Evolutionary conservation across 192 early-diverging fungal species (phyloP), one percentile per base, ranked within the genome.

Genomic region (Coemansia sp.): DNA sequence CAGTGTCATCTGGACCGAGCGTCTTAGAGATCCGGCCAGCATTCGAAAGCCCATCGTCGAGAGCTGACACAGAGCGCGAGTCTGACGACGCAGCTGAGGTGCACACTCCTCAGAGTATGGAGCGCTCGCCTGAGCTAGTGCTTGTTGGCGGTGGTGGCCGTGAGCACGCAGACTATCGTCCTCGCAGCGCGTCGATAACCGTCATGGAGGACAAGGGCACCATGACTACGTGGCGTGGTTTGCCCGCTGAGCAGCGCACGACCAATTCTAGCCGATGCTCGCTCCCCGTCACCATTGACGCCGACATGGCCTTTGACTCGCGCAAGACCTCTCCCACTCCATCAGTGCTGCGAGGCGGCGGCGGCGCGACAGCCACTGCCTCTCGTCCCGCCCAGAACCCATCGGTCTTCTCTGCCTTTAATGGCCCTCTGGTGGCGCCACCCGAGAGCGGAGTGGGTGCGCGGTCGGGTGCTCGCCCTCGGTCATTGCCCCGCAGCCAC

Each of bases 141-240:
- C 71, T 83, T 33, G 76, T 83, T 33, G 81, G 81, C 18, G 79
- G 79, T 7, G 80, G 80, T 16, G 74, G 65, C 0, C 13, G 65
- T 12, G 44, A 62, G 24, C 43, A 36, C 15, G 36, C 24, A 1
- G 76, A 70, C 22, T 60, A 44, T 2, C 75, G 81, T 8, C 68
- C 76, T 7, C 75, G 76, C 44, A 83, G 75, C 64, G 60, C 72
- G 38, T 77, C 81, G n/a, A 72, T 83, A 55, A 65, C 73, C 6
- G 66, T 69, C 46, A 73, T 78, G 57, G 81, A 83, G 47, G 81
- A 83, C 64, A 83, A 75, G 67, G 66, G 70, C 50, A 83, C 81
- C 1, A 74, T 75, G 75, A 83, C 81, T 38, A 83, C 81, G 6
- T 64, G 69, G 75, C 81, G 81, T 49, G 81, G 81, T 13, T 55